Base-by-base conservation (phyloP, 2,329 filamentous ascomycete species). In the Aureobasidium subglaciale region DNA sequence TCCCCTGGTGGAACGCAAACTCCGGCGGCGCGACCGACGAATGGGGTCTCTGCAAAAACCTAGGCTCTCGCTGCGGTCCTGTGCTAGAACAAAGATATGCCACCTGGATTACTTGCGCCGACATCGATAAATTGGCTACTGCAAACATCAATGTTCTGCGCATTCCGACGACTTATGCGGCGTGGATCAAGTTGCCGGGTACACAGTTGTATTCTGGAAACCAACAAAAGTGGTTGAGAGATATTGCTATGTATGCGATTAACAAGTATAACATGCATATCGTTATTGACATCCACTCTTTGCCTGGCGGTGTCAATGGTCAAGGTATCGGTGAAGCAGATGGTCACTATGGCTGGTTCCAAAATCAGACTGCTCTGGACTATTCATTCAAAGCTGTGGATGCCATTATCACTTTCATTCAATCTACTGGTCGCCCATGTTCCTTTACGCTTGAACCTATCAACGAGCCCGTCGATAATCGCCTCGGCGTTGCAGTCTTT, bases 1-100 rank as follows among this genome's bases (percentile, higher is more conserved):
- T 16, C 9, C 16, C 27, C 46, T 50, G 60, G 60, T 70, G 64
- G 63, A 54, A 56, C 34, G 40, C 54, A 5, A 56, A 61, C 15
- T 59, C 58, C 38, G 58, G 57, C 34, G 62, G 62, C 18, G 43
- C 61, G 11, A 7, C 60, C 18, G 40, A 43, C 5, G 40, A 43
- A n/a, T 43, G 40, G 40, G 18, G 15, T 8, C 6, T 43, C 5
- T 43, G 40, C 13, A 1, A 29, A n/a, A 29, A 15, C 15, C 40
- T 43, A 9, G 40, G 40, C 5, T n/a, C 15, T 5, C 22, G 29
- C 3, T 43, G 40, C 15, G 40, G 40, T 4, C 40, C 40, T 5
- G 5, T 29, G 9, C 24, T 43, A 6, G 40, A 43, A n/a, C 24
- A 24, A 2, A 22, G 40, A 15, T 43, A 43, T 9, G 24, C 24